These are phyloP conservation scores for Aspergillus biplanus DNA, from an alignment of 495 filamentous ascomycete species.

Conservation along the genomic window DNA sequence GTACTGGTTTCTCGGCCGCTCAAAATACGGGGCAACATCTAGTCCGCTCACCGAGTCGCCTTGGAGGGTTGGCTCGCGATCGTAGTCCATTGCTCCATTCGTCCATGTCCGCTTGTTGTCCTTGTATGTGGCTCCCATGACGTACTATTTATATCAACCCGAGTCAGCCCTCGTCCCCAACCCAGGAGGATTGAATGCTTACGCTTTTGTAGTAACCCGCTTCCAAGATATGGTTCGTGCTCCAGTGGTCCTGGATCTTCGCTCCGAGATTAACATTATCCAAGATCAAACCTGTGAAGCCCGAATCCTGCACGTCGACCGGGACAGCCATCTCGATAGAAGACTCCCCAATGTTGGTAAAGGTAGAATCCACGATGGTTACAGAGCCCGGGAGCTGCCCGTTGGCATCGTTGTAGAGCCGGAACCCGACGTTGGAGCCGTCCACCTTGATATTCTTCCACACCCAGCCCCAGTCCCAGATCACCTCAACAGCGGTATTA, in stretches of 20 bases:
- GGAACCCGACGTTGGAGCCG: slow-evolving; percentile 11
- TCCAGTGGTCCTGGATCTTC: slow-evolving; percentile 11
- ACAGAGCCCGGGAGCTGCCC: slow-evolving; percentile 11
- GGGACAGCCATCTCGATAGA: slow-evolving; percentile 9
- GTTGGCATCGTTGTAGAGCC: slow-evolving; percentile 8
- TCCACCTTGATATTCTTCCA: slow-evolving; percentile 16
- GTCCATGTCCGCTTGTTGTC: slow-evolving; percentile 6
- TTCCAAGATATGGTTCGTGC: background rate
- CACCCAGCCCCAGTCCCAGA: slow-evolving; percentile 22
- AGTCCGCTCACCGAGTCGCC: slow-evolving; percentile 7
- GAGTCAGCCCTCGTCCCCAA: background rate
- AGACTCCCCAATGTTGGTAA: slow-evolving; percentile 2
- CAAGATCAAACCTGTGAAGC: slow-evolving; percentile 11
- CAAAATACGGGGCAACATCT: slow-evolving; percentile 11
- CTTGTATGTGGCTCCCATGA: slow-evolving; percentile 7
- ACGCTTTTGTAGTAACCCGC: slow-evolving; percentile 13
- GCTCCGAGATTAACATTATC: slow-evolving; percentile 12
- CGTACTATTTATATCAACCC: background rate
- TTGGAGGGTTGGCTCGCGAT: slow-evolving; percentile 3
- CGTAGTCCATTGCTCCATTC: background rate
- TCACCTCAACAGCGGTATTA: slow-evolving; percentile 14
- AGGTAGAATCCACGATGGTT: slow-evolving; percentile 9
- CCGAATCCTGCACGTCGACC: slow-evolving; percentile 9
- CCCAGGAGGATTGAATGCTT: background rate
- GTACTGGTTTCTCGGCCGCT: slow-evolving; percentile 17